These are phyloP conservation scores for Solanum appendiculatum DNA, from an alignment of 257 asterid species.

Conservation along the genomic window DNA sequence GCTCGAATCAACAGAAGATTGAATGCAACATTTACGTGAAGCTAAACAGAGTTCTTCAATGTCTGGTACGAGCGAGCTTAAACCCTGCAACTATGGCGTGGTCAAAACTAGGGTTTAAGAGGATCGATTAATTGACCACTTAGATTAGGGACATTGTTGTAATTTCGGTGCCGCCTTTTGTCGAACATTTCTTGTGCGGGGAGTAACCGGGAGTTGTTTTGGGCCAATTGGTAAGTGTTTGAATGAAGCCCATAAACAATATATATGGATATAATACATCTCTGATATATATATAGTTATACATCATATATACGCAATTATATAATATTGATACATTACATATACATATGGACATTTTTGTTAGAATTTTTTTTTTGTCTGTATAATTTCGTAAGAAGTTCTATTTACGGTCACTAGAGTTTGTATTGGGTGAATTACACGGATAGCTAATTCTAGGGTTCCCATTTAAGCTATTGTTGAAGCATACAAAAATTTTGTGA, in stretches of 20 bases:
- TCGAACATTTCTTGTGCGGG: background rate
- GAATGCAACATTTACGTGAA: background rate
- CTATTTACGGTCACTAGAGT: no score
- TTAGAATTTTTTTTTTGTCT: no score
- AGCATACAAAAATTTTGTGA: no score
- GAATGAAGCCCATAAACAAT: background rate
- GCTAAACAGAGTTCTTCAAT: background rate
- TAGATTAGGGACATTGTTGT: background rate
- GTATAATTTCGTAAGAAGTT: no score
- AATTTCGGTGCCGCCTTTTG: background rate
- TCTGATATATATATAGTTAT: background rate
- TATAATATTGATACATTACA: no score
- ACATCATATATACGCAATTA: background rate
- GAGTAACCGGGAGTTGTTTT: background rate
- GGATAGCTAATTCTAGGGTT: no score
- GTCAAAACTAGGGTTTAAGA: slow-evolving; percentile 1
- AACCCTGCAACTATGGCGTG: background rate
- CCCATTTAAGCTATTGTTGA: no score
- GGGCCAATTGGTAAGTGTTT: background rate
- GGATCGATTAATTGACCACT: background rate
- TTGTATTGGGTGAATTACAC: no score
- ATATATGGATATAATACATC: no score
- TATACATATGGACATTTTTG: no score
- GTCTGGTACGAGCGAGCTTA: background rate
- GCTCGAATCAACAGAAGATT: background rate